phyloP scores from a whole-genome alignment of 345 rosid genomes.

The Kandelia obovata region DNA sequence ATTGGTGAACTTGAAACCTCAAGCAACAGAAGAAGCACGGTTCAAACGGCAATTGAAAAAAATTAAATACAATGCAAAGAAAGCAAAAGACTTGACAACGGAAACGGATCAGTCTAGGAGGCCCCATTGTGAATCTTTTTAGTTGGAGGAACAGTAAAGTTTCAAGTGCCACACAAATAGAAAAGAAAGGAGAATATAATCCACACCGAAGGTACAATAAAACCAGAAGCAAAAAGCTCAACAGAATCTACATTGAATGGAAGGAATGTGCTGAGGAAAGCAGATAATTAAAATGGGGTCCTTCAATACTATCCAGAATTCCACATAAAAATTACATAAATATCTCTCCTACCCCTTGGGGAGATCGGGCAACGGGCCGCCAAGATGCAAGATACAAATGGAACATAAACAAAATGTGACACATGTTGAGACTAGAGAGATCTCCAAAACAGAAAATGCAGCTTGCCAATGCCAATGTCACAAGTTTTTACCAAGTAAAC shows the following conservation, averaged over 20 bases:
- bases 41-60: conserved; percentile 22
- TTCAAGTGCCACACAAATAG: neutral
- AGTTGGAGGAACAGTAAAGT: conserved; percentile 21
- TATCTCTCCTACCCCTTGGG: too few relatives aligned
- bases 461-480: too few relatives aligned
- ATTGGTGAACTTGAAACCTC: too few relatives aligned
- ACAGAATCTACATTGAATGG: conserved; percentile 24
- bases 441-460: too few relatives aligned
- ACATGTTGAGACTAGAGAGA: too few relatives aligned
- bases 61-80: conserved; percentile 30
- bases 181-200: conserved; percentile 3
- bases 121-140: conserved; percentile 23
- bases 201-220: neutral
- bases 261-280: conserved; percentile 9
- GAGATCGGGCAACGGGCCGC: too few relatives aligned
- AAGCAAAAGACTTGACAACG: conserved; percentile 16
- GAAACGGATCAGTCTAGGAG: conserved; percentile 18
- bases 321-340: too few relatives aligned
- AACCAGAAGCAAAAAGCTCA: conserved; percentile 10
- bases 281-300: neutral
- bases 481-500: too few relatives aligned
- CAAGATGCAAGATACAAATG: too few relatives aligned
- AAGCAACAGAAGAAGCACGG: neutral
- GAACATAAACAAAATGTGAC: too few relatives aligned
- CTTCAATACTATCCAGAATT: neutral